Conservation (phyloP, 129 eudicot genomes). For the Heracleum sosnowskyi region DNA sequence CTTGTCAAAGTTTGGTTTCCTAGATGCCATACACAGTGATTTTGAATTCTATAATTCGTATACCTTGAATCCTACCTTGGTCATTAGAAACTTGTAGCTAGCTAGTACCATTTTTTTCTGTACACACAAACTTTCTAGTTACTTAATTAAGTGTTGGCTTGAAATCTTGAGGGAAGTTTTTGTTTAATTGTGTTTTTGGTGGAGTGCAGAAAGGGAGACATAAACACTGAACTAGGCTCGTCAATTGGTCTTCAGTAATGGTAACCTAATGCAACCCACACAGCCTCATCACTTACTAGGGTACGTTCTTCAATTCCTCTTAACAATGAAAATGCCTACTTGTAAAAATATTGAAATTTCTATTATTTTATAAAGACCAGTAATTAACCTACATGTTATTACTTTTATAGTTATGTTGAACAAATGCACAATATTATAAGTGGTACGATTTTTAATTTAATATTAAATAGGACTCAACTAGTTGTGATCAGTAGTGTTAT, state of each 20-base stretch:
- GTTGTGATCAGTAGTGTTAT: no score
- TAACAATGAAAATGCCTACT: no score
- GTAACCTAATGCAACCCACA: slow-evolving; percentile 30
- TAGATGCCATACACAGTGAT: background rate
- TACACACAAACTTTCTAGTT: background rate
- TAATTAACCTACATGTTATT: no score
- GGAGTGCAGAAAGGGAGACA: slow-evolving; percentile 82
- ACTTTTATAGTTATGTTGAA: no score
- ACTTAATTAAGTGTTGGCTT: background rate
- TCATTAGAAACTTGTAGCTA: no score
- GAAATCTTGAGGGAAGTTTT: background rate
- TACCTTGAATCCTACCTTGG: background rate
- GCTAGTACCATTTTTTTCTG: no score
- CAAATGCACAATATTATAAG: no score
- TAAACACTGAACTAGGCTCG: slow-evolving; percentile 93
- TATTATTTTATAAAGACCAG: no score
- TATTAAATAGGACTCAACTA: no score
- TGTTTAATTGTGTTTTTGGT: slow-evolving; percentile 5
- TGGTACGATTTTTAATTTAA: no score
- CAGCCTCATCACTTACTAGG: slow-evolving; percentile 44
- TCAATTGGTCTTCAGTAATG: slow-evolving; percentile 74
- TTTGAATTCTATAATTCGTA: background rate
- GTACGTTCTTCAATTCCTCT: no score
- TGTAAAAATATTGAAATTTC: no score
- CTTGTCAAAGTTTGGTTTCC: slow-evolving; percentile 32